Base-by-base conservation (phyloP, 495 filamentous ascomycete genomes). In the Penicillium steckii region DNA sequence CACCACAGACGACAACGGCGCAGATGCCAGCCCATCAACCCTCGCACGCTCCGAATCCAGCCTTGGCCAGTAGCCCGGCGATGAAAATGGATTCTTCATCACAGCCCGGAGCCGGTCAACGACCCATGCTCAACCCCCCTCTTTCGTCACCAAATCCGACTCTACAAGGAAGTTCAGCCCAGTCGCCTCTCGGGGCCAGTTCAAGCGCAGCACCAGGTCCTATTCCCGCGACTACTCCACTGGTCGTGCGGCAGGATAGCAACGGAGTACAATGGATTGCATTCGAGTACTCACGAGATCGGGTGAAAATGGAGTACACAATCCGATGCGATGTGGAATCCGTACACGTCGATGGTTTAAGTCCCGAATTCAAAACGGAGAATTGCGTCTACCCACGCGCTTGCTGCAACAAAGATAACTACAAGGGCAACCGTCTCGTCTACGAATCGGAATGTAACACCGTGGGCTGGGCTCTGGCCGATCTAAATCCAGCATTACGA, bases 371-470 rank as follows among this genome's bases (percentile, higher is more conserved):
- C 83, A 96, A 95, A 76, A 89, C 87, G 5, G 92, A 95, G 65
- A 98, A 98, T 73, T 97, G 95, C 71, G 94, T 98, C 9, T 98
- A 98, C 61, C 94, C 94, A 0, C 79, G 95, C 41, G 94, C 94
- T 7, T 97, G 93, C 75, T 95, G 92, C 74, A 80, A 80, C 65
- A 98, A 98, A 66, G 92, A 97, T 30, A 88, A 95, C 61, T 98
- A 98, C 73, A 85, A 88, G 38, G 94, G 94, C 10, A 98, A 98
- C 67, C 86, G 94, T 12, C 74, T 97, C 47, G 85, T 91, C 40
- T 98, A 98, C 67, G 94, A 98, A 75, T 97, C 91, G 7, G 95
- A 97, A 70, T 98, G 95, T 78, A 98, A 98, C 70, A 90, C 91
- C 0, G 93, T 98, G 10, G 94, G 94, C 15, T 98, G 94, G 94